Evolutionary conservation across 2,329 filamentous ascomycete genomes (phyloP).

Genomic region (Colletotrichum kahawae): DNA sequence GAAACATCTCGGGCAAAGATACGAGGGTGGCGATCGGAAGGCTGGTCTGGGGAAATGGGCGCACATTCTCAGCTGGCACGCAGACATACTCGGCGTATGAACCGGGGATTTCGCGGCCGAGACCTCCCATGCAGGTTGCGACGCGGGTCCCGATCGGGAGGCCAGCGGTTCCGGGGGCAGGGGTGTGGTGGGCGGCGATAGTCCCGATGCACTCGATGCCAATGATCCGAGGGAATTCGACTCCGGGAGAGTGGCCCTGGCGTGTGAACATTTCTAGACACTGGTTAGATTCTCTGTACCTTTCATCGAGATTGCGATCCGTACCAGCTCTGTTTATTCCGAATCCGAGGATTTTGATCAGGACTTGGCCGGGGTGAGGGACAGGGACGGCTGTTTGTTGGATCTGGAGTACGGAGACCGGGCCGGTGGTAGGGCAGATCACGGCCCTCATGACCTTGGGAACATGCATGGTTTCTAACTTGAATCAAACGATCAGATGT

Average conservation of each 20-base stretch:
- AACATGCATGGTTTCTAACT: background rate
- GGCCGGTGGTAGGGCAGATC: background rate
- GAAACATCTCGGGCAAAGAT: background rate
- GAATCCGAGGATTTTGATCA: background rate
- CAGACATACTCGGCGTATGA: background rate
- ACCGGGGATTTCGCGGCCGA: background rate
- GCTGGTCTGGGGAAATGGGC: background rate
- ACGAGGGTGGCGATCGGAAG: background rate
- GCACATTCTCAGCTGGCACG: background rate
- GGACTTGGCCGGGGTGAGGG: background rate
- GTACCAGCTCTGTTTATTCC: background rate
- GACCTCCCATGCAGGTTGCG: background rate
- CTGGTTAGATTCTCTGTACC: background rate
- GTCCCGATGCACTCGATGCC: background rate
- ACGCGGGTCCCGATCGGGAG: background rate
- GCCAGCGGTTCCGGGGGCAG: background rate
- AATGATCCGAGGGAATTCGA: background rate
- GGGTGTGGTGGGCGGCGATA: background rate
- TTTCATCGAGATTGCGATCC: background rate
- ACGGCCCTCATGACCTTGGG: background rate
- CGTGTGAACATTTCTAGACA: background rate
- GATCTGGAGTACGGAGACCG: background rate
- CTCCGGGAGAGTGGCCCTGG: background rate
- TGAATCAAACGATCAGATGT: background rate
- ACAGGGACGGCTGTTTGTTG: background rate